Percentiles rank a stretch among this genome's conserved stretches.
Evolutionary conservation across 371 early-diverging fungal species (phyloP).

Genomic region (Lichtheimia ramosa): DNA sequence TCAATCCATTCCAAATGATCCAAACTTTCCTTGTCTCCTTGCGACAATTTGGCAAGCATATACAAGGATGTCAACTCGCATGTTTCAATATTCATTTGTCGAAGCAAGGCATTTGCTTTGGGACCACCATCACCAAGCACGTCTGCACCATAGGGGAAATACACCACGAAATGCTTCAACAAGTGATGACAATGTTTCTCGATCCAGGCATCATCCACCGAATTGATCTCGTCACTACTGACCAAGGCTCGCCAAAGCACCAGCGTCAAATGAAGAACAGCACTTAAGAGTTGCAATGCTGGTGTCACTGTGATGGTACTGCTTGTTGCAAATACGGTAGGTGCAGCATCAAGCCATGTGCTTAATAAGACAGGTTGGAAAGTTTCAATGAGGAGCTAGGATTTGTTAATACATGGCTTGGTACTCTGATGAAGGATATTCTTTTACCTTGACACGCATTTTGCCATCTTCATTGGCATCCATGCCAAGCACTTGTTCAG

Average conservation of each 20-base stretch:
- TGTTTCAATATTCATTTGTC: conserved; percentile 70
- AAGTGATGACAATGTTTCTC: conserved; percentile 52
- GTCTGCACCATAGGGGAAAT: conserved; percentile 75
- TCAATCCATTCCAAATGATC: conserved; percentile 52
- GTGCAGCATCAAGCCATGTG: conserved; percentile 74
- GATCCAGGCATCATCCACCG: conserved; percentile 33
- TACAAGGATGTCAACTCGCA: conserved; percentile 70
- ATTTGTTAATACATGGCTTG: not conserved
- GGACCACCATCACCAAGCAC: conserved; percentile 44
- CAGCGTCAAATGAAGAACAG: conserved; percentile 57
- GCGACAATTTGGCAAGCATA: conserved; percentile 41
- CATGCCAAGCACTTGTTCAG: not conserved
- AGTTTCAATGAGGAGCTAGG: conserved; percentile 45
- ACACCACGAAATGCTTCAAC: conserved; percentile 62
- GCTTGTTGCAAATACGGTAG: conserved; percentile 57
- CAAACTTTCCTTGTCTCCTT: conserved; percentile 13
- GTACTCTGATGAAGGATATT: not conserved
- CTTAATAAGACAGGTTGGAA: conserved; percentile 68
- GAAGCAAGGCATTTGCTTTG: conserved; percentile 57
- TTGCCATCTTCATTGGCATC: not conserved
- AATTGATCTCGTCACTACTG: conserved; percentile 22
- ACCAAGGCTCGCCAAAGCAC: conserved; percentile 68
- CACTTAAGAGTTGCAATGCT: conserved; percentile 46
- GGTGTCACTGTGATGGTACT: conserved; percentile 39
- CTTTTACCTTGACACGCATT: conserved; percentile 20